Conservation (phyloP, 495 filamentous ascomycete species). For the Terfezia claveryi region DNA sequence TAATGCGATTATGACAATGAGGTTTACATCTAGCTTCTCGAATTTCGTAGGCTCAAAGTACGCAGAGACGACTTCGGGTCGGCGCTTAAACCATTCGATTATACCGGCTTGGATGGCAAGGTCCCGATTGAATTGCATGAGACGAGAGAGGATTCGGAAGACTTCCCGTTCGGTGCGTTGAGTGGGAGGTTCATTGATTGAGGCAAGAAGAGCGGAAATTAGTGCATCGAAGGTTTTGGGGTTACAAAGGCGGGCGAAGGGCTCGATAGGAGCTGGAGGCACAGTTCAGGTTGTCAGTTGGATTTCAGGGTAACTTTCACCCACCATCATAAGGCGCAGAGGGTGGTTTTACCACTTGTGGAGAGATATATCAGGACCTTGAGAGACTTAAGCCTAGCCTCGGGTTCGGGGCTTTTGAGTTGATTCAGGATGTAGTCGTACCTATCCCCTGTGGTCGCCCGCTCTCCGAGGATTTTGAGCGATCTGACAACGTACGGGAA, state of each 20-base stretch:
- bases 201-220: constrained; percentile 6
- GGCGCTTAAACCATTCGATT: constrained; percentile 6
- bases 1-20: constrained; percentile 1
- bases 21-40: constrained; percentile 5
- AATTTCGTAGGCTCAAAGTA: constrained; percentile 3
- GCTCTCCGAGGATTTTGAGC: constrained; percentile 14
- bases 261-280: constrained; percentile 1
- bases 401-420: neutral
- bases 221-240: constrained; percentile 7
- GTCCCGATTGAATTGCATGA: constrained; percentile 7
- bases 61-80: constrained; percentile 6
- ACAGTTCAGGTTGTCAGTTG: neutral
- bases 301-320: too few relatives aligned
- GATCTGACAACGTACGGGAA: constrained; percentile 1
- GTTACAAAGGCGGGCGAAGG: constrained; percentile 9
- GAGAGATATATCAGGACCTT: constrained; percentile 11
- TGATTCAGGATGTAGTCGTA: constrained; percentile 7
- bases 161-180: constrained; percentile 6
- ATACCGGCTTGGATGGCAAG: constrained; percentile 11
- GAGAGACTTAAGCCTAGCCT: constrained; percentile 3
- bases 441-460: constrained; percentile 8
- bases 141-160: constrained; percentile 8
- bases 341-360: neutral
- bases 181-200: constrained; percentile 5
- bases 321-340: neutral